These are phyloP conservation scores for Sesbania bispinosa DNA, from an alignment of 306 rosid species.

Conservation along the genomic window DNA sequence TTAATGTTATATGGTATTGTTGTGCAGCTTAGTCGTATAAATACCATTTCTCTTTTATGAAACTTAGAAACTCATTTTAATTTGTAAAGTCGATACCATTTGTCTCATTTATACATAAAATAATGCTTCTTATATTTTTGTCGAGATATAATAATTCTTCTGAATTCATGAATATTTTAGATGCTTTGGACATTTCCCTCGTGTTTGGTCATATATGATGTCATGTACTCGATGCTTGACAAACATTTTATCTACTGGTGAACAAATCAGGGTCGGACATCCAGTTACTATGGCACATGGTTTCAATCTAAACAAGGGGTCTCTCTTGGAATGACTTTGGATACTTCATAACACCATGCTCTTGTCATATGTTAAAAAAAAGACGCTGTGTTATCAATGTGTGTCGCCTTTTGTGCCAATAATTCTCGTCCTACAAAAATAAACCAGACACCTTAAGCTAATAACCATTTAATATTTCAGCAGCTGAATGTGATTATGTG, in stretches of 20 bases:
- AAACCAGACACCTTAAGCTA: neutral
- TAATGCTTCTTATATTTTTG: too few species aligned
- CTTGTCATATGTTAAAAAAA: neutral
- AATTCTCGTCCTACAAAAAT: neutral
- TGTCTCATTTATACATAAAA: neutral
- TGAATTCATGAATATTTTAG: neutral
- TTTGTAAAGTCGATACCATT: neutral
- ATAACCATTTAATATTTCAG: neutral
- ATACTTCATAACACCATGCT: neutral
- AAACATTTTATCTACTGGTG: neutral
- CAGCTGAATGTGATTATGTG: neutral
- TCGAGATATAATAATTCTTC: too few species aligned
- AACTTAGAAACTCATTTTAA: too few species aligned
- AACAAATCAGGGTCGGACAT: neutral
- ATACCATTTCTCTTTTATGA: too few species aligned
- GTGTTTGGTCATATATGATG: neutral
- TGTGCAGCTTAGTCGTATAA: too few species aligned
- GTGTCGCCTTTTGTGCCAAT: neutral
- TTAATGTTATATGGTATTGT: too few species aligned
- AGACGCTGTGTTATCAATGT: too few species aligned
- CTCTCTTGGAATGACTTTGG: constrained; percentile 7
- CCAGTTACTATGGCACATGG: constrained; percentile 3
- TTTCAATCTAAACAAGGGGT: constrained; percentile 2
- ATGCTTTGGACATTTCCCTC: neutral
- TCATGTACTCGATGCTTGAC: neutral